A percentile compares a stretch with the other conserved stretches of the same genome.
Conservation (phyloP, 1,284 basidiomycete species). For the Filobasidium uniguttulatum region DNA sequence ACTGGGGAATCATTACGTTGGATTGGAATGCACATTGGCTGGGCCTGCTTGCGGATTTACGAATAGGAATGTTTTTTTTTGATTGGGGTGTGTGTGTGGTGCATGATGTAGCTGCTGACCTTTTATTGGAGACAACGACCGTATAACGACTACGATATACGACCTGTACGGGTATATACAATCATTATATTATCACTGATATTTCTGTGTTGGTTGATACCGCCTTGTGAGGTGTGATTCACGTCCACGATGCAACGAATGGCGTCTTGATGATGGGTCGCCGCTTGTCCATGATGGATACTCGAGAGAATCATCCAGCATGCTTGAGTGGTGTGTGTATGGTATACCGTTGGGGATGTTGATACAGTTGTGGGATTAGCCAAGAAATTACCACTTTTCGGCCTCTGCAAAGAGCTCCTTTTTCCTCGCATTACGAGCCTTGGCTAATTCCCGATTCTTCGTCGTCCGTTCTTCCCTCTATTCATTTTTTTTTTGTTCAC, state of each 20-base stretch:
- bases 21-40: background rate
- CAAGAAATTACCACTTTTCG: conserved; percentile 13
- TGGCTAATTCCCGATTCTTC: conserved; percentile 55
- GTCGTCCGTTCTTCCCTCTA: conserved; percentile 56
- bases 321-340: background rate
- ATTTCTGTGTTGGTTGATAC: background rate
- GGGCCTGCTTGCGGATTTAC: background rate
- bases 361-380: background rate
- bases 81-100: too few species aligned
- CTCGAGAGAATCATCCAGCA: background rate
- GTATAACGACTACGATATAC: background rate
- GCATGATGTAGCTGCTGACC: background rate
- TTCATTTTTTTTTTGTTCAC: too few species aligned
- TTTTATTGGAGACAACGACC: background rate
- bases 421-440: conserved; percentile 41
- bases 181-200: background rate
- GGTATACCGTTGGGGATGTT: background rate
- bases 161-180: background rate
- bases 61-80: background rate
- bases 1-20: background rate
- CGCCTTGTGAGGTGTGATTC: background rate
- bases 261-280: background rate
- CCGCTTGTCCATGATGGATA: background rate
- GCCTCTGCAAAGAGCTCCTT: conserved; percentile 27
- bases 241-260: background rate